Evolutionary conservation across 352 stramenopile genomes (phyloP), one percentile per base, ranked within the genome.

Genomic region (Phytophthora tentaculata): DNA sequence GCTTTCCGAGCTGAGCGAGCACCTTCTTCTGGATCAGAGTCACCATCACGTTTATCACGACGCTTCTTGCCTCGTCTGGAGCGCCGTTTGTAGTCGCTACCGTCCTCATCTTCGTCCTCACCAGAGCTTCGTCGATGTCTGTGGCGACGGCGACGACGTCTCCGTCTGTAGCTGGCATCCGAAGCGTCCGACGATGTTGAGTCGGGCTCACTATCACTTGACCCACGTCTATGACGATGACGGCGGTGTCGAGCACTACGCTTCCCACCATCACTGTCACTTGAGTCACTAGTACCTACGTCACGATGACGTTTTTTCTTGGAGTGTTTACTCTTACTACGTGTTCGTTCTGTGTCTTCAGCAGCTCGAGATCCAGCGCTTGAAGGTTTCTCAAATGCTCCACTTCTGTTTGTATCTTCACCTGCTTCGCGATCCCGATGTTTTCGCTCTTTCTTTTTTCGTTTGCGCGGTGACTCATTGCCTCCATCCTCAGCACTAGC

Each of bases 401-500:
- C 48, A 3, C 29, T 39, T 73, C 66, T 41, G 59, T 22, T 6
- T 24, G 44, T 49, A 8, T 76, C 73, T n/a, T 61, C 56, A 0
- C 28, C 56, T 14, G 47, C 60, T 3, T 83, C 75, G 20, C 72
- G 68, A 29, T 71, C 69, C 23, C 75, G 77, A 60, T 76, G 80
- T 20, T 90, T 79, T 43, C 69, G 67, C 16, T 61, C 67, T 39
- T 91, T 91, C 56, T 92, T 91, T 66, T 88, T 89, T 44, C 77
- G 84, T 60, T 91, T 92, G 14, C 76, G 78, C 8, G 83, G 79
- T 45, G 80, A 86, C 19, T 89, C 78, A 13, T 41, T 67, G 16
- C 39, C 61, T 47, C 79, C 67, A 17, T 75, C 61, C 5, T 71
- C 76, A 29, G 54, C 58, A 14, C 61, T 64, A 13, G 77, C 68